phyloP scores from a whole-genome alignment of 2,329 filamentous ascomycete genomes.

The Westerdykella ornata region DNA sequence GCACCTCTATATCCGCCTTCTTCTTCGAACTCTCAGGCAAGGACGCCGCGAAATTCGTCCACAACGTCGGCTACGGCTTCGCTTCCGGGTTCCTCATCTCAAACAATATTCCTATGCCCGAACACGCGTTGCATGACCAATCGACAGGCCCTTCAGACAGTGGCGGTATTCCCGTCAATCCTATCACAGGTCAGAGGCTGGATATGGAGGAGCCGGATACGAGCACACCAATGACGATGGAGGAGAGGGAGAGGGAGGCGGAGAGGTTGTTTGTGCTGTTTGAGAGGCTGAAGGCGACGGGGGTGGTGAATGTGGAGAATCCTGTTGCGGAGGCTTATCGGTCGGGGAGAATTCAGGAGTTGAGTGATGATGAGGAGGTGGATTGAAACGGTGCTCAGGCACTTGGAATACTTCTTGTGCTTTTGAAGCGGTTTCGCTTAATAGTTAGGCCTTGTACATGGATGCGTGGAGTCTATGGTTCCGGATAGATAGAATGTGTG shows the following conservation, averaged over 20 bases:
- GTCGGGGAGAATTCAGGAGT: conserved; percentile 64
- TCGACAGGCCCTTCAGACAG: conserved; percentile 23
- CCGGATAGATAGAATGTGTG: no score
- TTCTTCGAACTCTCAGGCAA: conserved; percentile 68
- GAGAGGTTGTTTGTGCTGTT: conserved; percentile 86
- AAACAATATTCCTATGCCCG: conserved; percentile 71
- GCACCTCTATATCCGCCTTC: conserved; percentile 67
- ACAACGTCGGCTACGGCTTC: conserved; percentile 91
- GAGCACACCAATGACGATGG: conserved; percentile 71
- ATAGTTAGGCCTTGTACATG: no score
- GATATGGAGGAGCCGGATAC: conserved; percentile 58
- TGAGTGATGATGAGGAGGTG: conserved; percentile 48
- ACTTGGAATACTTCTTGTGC: no score
- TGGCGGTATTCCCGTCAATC: conserved; percentile 56
- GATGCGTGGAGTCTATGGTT: no score
- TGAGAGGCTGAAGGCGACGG: conserved; percentile 69
- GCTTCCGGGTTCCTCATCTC: conserved; percentile 85
- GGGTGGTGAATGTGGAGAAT: conserved; percentile 71
- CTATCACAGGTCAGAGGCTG: conserved; percentile 77
- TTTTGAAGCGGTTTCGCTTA: no score
- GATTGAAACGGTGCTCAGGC: background rate
- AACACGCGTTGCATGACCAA: conserved; percentile 54
- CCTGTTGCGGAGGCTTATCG: conserved; percentile 64
- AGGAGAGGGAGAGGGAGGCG: conserved; percentile 88
- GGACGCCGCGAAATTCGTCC: conserved; percentile 71